Percentiles rank a stretch among this genome's conserved stretches.
Conservation (phyloP, 163 green algal species). For the Scenedesmus sp. region DNA sequence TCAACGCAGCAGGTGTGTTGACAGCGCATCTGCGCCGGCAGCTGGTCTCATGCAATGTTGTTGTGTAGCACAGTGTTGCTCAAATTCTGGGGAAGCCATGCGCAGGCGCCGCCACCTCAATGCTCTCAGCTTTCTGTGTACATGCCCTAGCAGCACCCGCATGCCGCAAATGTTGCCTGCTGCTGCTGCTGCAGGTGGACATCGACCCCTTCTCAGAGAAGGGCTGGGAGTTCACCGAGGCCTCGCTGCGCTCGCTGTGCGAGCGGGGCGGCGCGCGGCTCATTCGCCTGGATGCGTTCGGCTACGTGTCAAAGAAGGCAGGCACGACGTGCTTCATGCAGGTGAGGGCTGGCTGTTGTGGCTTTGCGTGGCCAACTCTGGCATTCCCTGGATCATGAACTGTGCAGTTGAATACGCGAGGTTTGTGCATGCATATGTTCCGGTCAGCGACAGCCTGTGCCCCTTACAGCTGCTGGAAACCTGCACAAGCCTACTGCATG, state of each 20-base stretch:
- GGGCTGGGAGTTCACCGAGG: conserved; percentile 59
- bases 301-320: conserved; percentile 65
- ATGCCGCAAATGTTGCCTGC: neutral
- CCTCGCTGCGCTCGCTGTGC: conserved; percentile 55
- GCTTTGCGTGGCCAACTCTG: too few relatives aligned
- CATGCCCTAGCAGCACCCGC: too few relatives aligned
- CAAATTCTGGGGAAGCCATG: too few relatives aligned
- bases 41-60: neutral
- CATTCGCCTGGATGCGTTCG: conserved; percentile 68
- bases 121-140: too few relatives aligned
- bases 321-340: conserved; percentile 64
- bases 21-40: neutral
- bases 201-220: conserved; percentile 58
- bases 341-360: conserved; percentile 7
- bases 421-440: too few relatives aligned
- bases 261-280: conserved; percentile 48
- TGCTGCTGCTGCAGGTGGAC: conserved; percentile 58
- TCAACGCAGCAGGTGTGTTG: conserved; percentile 48
- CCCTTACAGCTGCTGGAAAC: too few relatives aligned
- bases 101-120: too few relatives aligned
- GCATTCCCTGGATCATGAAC: neutral
- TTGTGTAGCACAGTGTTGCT: neutral
- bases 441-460: too few relatives aligned
- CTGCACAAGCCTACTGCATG: too few relatives aligned
- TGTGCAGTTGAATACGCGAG: neutral